Conservation (phyloP, 129 eudicot species). For the Apium graveolens region DNA sequence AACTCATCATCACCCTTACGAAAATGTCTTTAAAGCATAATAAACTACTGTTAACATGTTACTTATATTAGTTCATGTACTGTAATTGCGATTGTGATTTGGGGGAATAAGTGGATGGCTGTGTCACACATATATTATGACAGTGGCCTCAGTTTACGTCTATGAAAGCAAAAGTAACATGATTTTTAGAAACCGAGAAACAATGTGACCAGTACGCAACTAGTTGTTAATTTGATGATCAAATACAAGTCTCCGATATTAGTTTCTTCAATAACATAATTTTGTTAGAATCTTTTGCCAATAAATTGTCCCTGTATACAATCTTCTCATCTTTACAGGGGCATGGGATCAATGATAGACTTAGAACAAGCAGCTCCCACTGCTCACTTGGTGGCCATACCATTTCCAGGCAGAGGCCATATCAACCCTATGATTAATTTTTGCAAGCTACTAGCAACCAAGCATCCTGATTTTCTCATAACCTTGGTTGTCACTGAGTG, state of each 20-base stretch:
- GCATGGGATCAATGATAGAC: background rate
- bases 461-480: conserved; percentile 17
- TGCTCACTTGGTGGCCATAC: conserved; percentile 29
- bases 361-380: background rate
- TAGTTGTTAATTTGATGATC: too few relatives aligned
- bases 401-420: conserved; percentile 75
- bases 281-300: background rate
- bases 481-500: conserved; percentile 65
- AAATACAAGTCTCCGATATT: too few relatives aligned
- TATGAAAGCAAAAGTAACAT: background rate
- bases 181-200: background rate
- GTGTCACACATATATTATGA: background rate
- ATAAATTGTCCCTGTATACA: background rate
- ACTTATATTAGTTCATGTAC: too few relatives aligned
- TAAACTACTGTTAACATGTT: too few relatives aligned
- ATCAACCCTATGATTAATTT: conserved; percentile 53
- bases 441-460: conserved; percentile 30
- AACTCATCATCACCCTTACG: too few relatives aligned
- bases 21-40: too few relatives aligned
- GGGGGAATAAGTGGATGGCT: background rate
- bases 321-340: background rate
- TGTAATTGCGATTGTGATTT: too few relatives aligned
- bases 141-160: background rate
- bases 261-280: too few relatives aligned
- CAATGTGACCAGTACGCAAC: background rate